Conservation (phyloP, 192 early-diverging fungal genomes). For the Endogone sp. region DNA sequence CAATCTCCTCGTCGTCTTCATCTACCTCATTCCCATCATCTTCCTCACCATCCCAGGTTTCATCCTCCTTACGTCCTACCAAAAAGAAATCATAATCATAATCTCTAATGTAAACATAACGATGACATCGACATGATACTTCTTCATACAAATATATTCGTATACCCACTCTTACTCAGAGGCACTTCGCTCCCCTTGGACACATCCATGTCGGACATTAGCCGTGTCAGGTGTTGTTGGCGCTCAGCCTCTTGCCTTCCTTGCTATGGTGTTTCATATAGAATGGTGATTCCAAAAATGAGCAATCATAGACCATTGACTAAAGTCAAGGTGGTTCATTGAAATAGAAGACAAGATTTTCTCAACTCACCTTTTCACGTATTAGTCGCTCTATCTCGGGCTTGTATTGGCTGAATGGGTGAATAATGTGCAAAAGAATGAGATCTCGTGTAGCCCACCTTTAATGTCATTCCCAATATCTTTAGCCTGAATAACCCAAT, state of each 20-base stretch:
- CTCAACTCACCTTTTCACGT: slow-evolving; percentile 43
- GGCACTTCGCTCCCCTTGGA: slow-evolving; percentile 41
- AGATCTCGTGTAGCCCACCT: neutral
- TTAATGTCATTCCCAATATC: too few species aligned
- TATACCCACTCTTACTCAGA: slow-evolving; percentile 27
- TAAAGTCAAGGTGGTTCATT: neutral
- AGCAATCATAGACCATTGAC: neutral
- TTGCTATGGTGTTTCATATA: slow-evolving; percentile 13
- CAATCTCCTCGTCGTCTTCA: slow-evolving; percentile 19
- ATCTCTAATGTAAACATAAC: neutral
- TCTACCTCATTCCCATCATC: slow-evolving; percentile 39
- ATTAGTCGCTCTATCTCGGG: slow-evolving; percentile 77
- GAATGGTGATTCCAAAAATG: neutral
- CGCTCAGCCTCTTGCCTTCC: slow-evolving; percentile 52
- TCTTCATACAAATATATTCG: neutral
- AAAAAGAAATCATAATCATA: neutral
- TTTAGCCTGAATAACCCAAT: too few species aligned
- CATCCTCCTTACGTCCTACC: slow-evolving; percentile 8
- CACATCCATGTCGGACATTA: slow-evolving; percentile 90
- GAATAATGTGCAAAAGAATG: slow-evolving; percentile 1
- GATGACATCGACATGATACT: neutral
- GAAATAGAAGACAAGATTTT: neutral
- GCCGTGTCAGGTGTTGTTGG: slow-evolving; percentile 59
- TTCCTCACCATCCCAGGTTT: slow-evolving; percentile 20
- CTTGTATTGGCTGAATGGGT: slow-evolving; percentile 67